Evolutionary conservation across 371 early-diverging fungal genomes (phyloP), one percentile per base, ranked within the genome.

Genomic region (Mucor plumbeus): DNA sequence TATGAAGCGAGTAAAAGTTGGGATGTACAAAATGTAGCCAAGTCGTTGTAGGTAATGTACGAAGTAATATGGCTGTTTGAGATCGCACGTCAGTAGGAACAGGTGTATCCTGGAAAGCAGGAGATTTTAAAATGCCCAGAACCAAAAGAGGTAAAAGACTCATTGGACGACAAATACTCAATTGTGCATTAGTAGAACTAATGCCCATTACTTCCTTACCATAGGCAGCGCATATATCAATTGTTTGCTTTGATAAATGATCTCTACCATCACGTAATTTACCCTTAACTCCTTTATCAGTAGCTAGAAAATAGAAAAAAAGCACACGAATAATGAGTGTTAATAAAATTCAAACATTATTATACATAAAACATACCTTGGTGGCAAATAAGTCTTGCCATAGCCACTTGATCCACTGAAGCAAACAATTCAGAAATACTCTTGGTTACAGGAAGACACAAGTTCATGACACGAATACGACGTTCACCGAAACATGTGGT

Each of bases 241-340:
- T 81, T 3, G 90, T 68, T 82, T 96, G 96, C 85, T 94, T 90
- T 39, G 91, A 85, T 59, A 98, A 78, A 0, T 96, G 96, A 63
- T 99, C 97, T 41, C 98, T 87, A 14, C 98, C 97, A 80, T 96
- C 97, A 68, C 97, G 98, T 65, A 99, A 72, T 65, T 95, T 95
- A 10, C 94, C 90, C 21, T 88, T 86, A 59, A 96, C 73, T 1
- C 91, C 91, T 39, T 96, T 85, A 65, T 99, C 98, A 7, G 95
- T 91, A 56, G 75, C 83, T 80, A 7, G 7, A 38, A 48, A 33
- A 19, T 2, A 40, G 26, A 26, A 26, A 26, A 26, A 38, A 38
- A 38, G 11, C 73, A 70, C 70, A 39, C 3, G 26, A 1, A 60
- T 93, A 13, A 47, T 17, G 15, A 48, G 19, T 8, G 38, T 50